Conservation (phyloP, 352 stramenopile species). For the Saprolegnia diclina region DNA sequence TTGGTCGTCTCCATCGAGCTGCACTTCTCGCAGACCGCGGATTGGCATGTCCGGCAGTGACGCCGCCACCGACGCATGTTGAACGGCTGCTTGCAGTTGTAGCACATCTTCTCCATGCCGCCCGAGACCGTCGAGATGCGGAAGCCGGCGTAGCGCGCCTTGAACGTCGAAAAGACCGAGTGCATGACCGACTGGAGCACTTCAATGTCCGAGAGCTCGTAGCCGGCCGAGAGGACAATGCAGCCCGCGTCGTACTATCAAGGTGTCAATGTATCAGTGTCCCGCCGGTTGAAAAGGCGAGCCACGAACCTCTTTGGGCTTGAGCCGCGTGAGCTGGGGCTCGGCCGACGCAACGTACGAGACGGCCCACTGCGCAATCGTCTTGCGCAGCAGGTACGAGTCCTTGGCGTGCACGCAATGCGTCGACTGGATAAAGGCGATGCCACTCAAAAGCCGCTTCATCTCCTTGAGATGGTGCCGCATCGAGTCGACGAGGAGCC, state of each 20-base stretch:
- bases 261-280: not conserved
- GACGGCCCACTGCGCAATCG: slow-evolving; percentile 63
- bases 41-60: slow-evolving; percentile 65
- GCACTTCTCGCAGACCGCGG: slow-evolving; percentile 62
- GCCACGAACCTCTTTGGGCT: slow-evolving; percentile 36
- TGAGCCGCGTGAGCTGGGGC: slow-evolving; percentile 45
- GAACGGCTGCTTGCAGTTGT: slow-evolving; percentile 56
- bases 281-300: not conserved
- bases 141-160: slow-evolving; percentile 66
- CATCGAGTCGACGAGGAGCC: slow-evolving; percentile 48
- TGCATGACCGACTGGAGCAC: slow-evolving; percentile 46
- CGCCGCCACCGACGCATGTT: slow-evolving; percentile 69
- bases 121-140: slow-evolving; percentile 65
- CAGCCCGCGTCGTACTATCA: slow-evolving; percentile 41
- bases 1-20: slow-evolving; percentile 56
- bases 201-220: slow-evolving; percentile 42
- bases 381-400: slow-evolving; percentile 56
- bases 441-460: slow-evolving; percentile 60
- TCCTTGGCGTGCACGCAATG: slow-evolving; percentile 52
- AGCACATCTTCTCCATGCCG: slow-evolving; percentile 63
- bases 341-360: slow-evolving; percentile 44
- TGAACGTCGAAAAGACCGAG: slow-evolving; percentile 62
- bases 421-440: slow-evolving; percentile 59
- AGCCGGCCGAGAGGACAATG: slow-evolving; percentile 43
- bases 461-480: slow-evolving; percentile 55